Evolutionary conservation across 768 basidiomycete genomes (phyloP).

Genomic region (Vishniacozyma victoriae): DNA sequence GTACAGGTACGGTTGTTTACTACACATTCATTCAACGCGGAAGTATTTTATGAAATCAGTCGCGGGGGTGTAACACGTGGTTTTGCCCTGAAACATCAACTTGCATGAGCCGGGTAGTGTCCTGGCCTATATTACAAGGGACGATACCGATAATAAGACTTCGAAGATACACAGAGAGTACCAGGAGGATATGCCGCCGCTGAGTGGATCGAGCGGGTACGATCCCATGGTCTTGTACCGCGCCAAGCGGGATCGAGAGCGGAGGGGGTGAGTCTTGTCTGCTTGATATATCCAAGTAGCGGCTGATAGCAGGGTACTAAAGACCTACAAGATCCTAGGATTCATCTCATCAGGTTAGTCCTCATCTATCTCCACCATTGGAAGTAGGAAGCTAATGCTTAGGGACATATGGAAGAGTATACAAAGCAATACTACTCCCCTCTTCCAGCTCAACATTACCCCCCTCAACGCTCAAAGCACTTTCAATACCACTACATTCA

Average conservation of each 20-base stretch:
- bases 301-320: too few species aligned
- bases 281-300: conserved; percentile 19
- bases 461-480: conserved; percentile 15
- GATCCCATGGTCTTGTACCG: conserved; percentile 87
- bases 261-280: conserved; percentile 47
- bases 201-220: too few species aligned
- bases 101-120: too few species aligned
- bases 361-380: background rate
- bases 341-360: conserved; percentile 84
- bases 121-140: too few species aligned
- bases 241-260: conserved; percentile 64
- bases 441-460: conserved; percentile 19
- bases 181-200: too few species aligned
- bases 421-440: conserved; percentile 64
- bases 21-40: too few species aligned
- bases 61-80: too few species aligned
- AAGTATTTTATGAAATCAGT: too few species aligned
- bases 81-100: too few species aligned
- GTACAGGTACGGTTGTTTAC: too few species aligned
- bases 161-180: too few species aligned
- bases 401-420: conserved; percentile 90
- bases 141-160: too few species aligned
- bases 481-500: conserved; percentile 20
- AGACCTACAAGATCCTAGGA: conserved; percentile 85
- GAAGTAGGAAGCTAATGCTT: conserved; percentile 7